Conservation (phyloP, 345 rosid genomes). For the Populus alba region DNA sequence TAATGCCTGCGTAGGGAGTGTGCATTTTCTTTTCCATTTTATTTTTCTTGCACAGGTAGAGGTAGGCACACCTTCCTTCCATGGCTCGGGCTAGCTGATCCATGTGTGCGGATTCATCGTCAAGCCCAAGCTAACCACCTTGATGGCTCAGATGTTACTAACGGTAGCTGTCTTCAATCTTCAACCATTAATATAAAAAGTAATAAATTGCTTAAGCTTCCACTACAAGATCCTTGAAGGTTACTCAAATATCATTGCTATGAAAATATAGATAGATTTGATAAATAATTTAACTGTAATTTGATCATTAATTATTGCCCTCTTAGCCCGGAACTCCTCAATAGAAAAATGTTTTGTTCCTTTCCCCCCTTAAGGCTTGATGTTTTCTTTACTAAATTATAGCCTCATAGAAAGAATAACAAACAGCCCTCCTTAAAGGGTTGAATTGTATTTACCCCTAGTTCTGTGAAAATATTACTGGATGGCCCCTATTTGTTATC, state of each 20-base stretch:
- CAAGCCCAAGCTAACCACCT: conserved; percentile 4
- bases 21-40: conserved; percentile 51
- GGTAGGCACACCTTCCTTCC: conserved; percentile 26
- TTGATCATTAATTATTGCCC: background rate
- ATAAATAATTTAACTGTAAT: background rate
- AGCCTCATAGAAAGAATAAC: background rate
- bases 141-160: background rate
- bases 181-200: background rate
- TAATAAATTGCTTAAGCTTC: background rate
- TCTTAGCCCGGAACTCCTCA: background rate
- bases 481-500: background rate
- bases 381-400: too few relatives aligned
- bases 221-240: background rate
- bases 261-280: background rate
- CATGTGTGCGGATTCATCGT: conserved; percentile 13
- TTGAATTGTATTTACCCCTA: background rate
- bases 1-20: conserved; percentile 99
- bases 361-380: background rate
- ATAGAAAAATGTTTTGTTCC: background rate
- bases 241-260: background rate
- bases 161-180: background rate
- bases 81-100: conserved; percentile 33
- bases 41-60: conserved; percentile 45
- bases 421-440: background rate
- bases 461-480: background rate